phyloP scores from a whole-genome alignment of 2,329 filamentous ascomycete genomes.

The Trichoderma atroviride region DNA sequence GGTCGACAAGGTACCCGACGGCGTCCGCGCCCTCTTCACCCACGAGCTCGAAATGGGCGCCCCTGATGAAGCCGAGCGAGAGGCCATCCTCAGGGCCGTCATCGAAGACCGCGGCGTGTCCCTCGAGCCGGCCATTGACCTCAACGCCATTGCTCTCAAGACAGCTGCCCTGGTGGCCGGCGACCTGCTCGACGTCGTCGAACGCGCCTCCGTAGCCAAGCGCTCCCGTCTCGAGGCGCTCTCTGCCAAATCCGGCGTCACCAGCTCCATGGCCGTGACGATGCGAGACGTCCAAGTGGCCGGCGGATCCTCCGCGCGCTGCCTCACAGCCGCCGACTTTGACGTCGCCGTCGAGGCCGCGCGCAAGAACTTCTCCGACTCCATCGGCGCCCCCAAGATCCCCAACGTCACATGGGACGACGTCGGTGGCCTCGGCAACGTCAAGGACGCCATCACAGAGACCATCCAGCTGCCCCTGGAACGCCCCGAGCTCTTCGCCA shows the following conservation, averaged over 20 bases:
- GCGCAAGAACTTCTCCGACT: constrained; percentile 95
- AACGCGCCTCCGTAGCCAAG: constrained; percentile 80
- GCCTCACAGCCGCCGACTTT: constrained; percentile 81
- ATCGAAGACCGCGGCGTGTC: constrained; percentile 74
- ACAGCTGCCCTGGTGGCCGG: constrained; percentile 94
- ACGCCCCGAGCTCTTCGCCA: constrained; percentile 89
- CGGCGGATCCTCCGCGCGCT: constrained; percentile 77
- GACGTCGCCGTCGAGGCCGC: constrained; percentile 93
- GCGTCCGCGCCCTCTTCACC: constrained; percentile 86
- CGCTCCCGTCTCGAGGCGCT: constrained; percentile 74
- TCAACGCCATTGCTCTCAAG: constrained; percentile 85
- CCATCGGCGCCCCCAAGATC: constrained; percentile 96
- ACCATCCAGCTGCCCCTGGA: constrained; percentile 94
- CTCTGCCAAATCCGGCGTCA: constrained; percentile 51
- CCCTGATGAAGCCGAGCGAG: constrained; percentile 88
- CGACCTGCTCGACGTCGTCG: constrained; percentile 91
- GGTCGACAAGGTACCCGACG: constrained; percentile 90
- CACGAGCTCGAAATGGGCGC: constrained; percentile 94
- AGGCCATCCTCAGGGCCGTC: constrained; percentile 80
- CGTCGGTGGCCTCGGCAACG: constrained; percentile 87
- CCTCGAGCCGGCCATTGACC: constrained; percentile 81
- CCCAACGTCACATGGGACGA: constrained; percentile 97
- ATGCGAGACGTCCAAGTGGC: constrained; percentile 85
- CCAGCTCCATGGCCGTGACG: constrained; percentile 52
- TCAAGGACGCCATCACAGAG: constrained; percentile 96